Conservation (phyloP, 192 early-diverging fungal species). For the Ambispora gerdemannii region DNA sequence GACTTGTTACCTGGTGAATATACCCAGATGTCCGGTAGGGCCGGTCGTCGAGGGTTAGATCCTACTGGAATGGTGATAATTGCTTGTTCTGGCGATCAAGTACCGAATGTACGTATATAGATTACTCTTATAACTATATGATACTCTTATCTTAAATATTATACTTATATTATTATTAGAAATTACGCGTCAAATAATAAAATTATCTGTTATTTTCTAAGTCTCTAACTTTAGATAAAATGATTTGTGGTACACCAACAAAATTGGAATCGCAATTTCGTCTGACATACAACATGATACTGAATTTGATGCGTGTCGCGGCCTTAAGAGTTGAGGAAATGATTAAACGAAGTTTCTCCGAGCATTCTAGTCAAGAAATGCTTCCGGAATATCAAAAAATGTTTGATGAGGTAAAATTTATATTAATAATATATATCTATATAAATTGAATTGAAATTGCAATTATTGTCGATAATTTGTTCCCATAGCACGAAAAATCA, state of each 20-base stretch:
- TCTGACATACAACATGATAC: slow-evolving; percentile 97
- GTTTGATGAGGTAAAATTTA: slow-evolving; percentile 54
- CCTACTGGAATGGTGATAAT: slow-evolving; percentile 91
- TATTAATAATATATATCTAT: no score
- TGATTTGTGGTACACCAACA: slow-evolving; percentile 85
- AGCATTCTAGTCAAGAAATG: slow-evolving; percentile 80
- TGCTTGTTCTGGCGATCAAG: slow-evolving; percentile 43
- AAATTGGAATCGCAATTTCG: slow-evolving; percentile 94
- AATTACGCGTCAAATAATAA: no score
- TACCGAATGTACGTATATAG: slow-evolving; percentile 29
- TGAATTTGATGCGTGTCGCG: slow-evolving; percentile 93
- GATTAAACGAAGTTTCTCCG: slow-evolving; percentile 97
- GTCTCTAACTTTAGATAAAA: slow-evolving; percentile 58
- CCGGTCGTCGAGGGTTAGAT: slow-evolving; percentile 92
- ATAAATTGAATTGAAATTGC: no score
- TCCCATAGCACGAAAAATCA: slow-evolving; percentile 52
- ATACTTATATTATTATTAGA: no score
- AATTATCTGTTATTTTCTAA: no score
- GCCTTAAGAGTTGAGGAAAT: slow-evolving; percentile 96
- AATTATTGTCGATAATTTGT: no score
- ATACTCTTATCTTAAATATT: neutral
- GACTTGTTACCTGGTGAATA: slow-evolving; percentile 93
- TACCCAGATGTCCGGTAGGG: slow-evolving; percentile 98
- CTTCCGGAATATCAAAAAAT: slow-evolving; percentile 78
- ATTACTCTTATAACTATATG: neutral